These are phyloP conservation scores for Nakazawaea siamensis DNA, from an alignment of 805 yeast genomes.

Conservation along the genomic window DNA sequence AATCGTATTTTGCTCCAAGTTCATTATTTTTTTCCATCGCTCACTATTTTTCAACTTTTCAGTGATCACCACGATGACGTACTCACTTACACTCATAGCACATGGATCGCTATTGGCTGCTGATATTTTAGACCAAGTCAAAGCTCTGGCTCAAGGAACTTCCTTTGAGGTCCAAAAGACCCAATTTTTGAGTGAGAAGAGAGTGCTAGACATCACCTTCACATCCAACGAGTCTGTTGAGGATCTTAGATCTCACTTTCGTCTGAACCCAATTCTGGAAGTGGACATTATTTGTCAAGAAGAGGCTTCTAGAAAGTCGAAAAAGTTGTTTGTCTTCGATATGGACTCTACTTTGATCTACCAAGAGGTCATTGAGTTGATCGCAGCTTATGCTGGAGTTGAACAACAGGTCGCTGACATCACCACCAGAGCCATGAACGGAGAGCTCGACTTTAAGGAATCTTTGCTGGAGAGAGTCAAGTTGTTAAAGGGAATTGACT, in stretches of 20 bases:
- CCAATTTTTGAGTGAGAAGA: conserved; percentile 21
- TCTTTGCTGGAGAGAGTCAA: conserved; percentile 69
- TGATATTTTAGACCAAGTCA: conserved; percentile 15
- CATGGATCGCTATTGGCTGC: conserved; percentile 15
- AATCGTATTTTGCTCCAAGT: too few species aligned
- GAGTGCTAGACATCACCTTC: conserved; percentile 30
- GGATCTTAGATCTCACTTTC: conserved; percentile 13
- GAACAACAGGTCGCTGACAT: conserved; percentile 82
- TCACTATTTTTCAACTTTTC: background rate
- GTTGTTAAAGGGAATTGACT: conserved; percentile 75
- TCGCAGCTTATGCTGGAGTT: conserved; percentile 89
- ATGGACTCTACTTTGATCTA: conserved; percentile 96
- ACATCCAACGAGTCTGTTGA: conserved; percentile 14
- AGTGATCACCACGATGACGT: conserved; percentile 6
- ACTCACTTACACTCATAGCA: conserved; percentile 21
- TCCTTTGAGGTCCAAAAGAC: conserved; percentile 17
- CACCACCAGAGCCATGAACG: conserved; percentile 94
- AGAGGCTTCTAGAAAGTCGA: conserved; percentile 25
- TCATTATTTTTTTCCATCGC: background rate
- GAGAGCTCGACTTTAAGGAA: conserved; percentile 85
- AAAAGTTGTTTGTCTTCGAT: conserved; percentile 77
- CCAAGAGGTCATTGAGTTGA: conserved; percentile 94
- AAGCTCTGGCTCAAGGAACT: conserved; percentile 20
- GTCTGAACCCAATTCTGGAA: conserved; percentile 16
- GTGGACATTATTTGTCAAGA: conserved; percentile 38